Base-by-base conservation (phyloP, 805 yeast genomes). In the Pichia rugopelliculosa region DNA sequence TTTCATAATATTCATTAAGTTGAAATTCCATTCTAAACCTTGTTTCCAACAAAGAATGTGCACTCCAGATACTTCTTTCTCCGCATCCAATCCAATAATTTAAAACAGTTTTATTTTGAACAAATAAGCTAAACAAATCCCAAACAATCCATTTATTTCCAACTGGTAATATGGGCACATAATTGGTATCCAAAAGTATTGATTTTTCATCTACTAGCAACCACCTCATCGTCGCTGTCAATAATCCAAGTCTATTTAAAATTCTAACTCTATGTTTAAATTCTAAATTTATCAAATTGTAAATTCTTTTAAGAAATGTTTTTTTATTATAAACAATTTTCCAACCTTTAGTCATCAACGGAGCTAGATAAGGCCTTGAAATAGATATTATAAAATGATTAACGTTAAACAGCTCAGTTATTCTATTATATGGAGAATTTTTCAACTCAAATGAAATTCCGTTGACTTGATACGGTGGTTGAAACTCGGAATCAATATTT, bases 301-400 rank as follows among this genome's bases (percentile, higher is more conserved):
- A 75, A 15, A 61, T 12, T 23, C 55, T 50, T 18, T 57, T 58
- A 1, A 59, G 50, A 18, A 53, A 71, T 51, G 59, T 70, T 69
- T 59, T 73, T 20, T 60, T 52, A 1, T 56, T 57, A 22, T 46
- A 52, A 3, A 42, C 17, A 60, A 88, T 93, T 59, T 83, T 84
- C 58, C 87, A 73, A 59, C 88, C 96, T 54, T 86, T 84, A 34
- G 86, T 80, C 39, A 93, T 76, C 48, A 91, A 70, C 0, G 98
- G 97, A 0, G 96, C 96, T 56, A 91, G 70, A 59, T 91, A 93
- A 0, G 98, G 97, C 52, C 97, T 75, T 9, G 98, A 96, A 54
- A 91, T 72, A 20, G 96, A 87, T 1, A 90, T 90, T 26, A 93
- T 74, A 59, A 88, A 91, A 64, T 90, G 95, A 65, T 93, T 93